phyloP scores from a whole-genome alignment of 2,329 filamentous ascomycete genomes.

The Ascochyta koolunga region DNA sequence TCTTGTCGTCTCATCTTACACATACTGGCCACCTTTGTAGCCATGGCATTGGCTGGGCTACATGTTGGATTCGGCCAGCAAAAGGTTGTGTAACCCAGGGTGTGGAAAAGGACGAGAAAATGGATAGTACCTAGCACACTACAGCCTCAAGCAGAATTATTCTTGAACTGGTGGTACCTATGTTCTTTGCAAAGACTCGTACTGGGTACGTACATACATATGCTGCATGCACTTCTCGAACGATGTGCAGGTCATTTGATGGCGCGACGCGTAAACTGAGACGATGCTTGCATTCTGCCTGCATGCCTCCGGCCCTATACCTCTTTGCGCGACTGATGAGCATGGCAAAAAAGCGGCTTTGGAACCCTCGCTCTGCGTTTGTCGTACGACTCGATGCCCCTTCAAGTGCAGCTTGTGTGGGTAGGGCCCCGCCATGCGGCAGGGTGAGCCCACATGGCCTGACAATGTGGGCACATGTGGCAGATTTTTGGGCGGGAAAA shows the following conservation, averaged over 20 bases:
- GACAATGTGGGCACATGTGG: constrained; percentile 17
- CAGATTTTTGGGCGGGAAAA: neutral
- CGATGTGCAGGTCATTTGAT: too few species aligned
- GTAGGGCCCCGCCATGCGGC: constrained; percentile 1
- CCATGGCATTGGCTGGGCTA: neutral
- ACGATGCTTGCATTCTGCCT: constrained; percentile 3
- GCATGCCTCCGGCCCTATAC: neutral
- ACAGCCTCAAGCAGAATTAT: constrained; percentile 1
- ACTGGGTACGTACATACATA: too few species aligned
- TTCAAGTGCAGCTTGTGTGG: constrained; percentile 12
- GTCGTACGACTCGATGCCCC: constrained; percentile 10
- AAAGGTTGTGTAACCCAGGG: constrained; percentile 2
- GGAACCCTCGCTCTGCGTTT: neutral
- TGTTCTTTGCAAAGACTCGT: neutral
- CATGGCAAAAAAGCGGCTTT: too few species aligned
- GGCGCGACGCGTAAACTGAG: neutral
- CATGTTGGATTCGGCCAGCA: neutral
- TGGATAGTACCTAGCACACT: constrained; percentile 5
- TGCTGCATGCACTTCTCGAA: too few species aligned
- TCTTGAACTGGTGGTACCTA: neutral
- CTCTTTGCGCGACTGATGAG: too few species aligned
- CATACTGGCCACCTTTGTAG: neutral
- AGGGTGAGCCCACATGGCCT: constrained; percentile 17
- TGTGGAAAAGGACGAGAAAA: neutral
- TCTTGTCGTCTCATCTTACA: constrained; percentile 5